Base-by-base conservation (phyloP, 106 monocot genomes). In the Allium cepa region DNA sequence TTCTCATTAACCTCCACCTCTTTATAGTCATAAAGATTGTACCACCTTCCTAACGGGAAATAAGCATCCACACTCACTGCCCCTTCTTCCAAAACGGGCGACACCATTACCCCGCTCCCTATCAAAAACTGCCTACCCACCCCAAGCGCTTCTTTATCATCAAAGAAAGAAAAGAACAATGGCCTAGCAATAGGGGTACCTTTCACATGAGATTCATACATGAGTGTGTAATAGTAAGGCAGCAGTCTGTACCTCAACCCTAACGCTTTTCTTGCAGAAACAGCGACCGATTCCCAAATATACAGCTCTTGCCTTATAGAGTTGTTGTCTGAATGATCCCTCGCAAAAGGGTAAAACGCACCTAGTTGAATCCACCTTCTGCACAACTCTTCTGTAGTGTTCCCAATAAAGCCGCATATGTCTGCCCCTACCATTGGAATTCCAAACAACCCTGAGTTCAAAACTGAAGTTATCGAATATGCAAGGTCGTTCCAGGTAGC, bases 401-500 rank as follows among this genome's bases (percentile, higher is more conserved):
- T 36, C 0, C 72, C 79, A 10, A n/a, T 8, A 63, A 88, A 93
- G 3, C 88, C 85, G 27, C 92, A 88, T 7, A 88, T 93, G 75
- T 93, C 92, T 0, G 88, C 85, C 36, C 88, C 88, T 7, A 88
- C 76, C 88, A 93, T 93, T 9, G 88, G 92, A 67, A 88, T 81
- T 11, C 92, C 85, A 26, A 93, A 93, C 36, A 85, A 8, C 1
- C 92, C 92, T 3, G 70, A 88, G 72, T 64, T 85, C 50, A 87
- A 75, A 2, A 87, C 76, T 9, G 73, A 47, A 3, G 87, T 65
- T 14, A 91, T 91, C 4, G 91, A 87, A 75, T 91, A 87, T 1
- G 10, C 71, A 50, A 91, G 57, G 48, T 91, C 91, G 11, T 84
- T 62, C 91, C 87, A 91, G 3, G 69, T 84, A 0, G 91, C 83